These are phyloP conservation scores for Colletotrichum sp. DNA, from an alignment of 2,329 filamentous ascomycete genomes.

Conservation along the genomic window DNA sequence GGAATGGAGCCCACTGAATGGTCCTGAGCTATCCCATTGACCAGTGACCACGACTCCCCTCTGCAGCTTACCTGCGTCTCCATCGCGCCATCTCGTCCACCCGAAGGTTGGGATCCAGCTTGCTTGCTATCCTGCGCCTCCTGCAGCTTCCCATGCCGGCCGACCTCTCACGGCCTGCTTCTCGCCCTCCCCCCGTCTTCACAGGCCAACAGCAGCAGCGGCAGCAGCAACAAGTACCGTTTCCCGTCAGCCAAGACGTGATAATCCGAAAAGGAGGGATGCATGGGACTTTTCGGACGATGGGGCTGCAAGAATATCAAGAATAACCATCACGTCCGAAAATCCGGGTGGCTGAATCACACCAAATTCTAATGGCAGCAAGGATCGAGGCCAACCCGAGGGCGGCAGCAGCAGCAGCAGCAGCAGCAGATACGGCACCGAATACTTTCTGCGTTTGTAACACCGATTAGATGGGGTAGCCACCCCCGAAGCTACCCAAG, in stretches of 20 bases:
- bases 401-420: not conserved
- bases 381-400: not conserved
- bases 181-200: not conserved
- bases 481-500: not conserved
- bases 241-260: not conserved
- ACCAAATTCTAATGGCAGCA: not conserved
- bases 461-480: not conserved
- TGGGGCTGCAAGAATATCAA: not conserved
- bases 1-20: slow-evolving; percentile 13
- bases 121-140: not conserved
- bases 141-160: not conserved
- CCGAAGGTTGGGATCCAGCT: not conserved
- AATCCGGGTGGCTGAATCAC: not conserved
- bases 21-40: slow-evolving; percentile 2
- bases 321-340: not conserved
- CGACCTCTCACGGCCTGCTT: not conserved
- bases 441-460: not conserved
- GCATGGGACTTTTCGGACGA: not conserved
- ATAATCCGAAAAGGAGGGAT: not conserved
- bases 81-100: slow-evolving; percentile 1
- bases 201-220: not conserved
- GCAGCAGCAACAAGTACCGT: not conserved
- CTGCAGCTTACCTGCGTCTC: slow-evolving; percentile 6
- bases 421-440: not conserved
- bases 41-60: slow-evolving; percentile 16